Base-by-base conservation (phyloP, 2,329 filamentous ascomycete species). In the Alternaria ventricosa region DNA sequence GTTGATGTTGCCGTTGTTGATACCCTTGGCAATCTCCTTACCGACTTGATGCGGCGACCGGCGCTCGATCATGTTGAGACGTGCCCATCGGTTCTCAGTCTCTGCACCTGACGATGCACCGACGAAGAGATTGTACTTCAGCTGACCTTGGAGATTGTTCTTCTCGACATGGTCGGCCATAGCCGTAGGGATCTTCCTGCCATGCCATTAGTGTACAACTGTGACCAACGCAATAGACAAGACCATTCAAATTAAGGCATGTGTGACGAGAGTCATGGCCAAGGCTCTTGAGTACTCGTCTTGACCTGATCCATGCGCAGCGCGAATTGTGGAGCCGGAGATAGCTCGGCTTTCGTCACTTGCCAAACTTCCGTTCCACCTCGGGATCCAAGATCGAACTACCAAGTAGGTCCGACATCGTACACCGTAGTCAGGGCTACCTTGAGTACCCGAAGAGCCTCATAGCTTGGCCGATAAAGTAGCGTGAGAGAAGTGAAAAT, bases 21-120 rank as follows among this genome's bases (percentile, higher is more conserved):
- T 96, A 10, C 93, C 93, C 84, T 93, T 95, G 64, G 93, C 88
- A 69, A 97, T 97, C 63, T 92, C 87, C 84, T 96, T 97, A 77
- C 93, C 93, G 64, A 97, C 93, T 79, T 97, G 93, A 82, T 97
- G 93, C 60, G 93, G 93, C 71, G 88, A 88, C 60, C 93, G 88
- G 61, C 93, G 87, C 83, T 95, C 90, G 74, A 97, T 97, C 93
- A 97, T 97, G 82, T 97, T 90, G 67, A 95, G 84, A 5, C 84
- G 81, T n/a, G 94, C 93, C 94, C 94, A 97, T 80, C 93, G 87
- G 81, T 96, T 96, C 84, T 97, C 93, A 0, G 93, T 97, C 83
- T 96, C 93, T 18, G 93, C 91, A 41, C 93, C 93, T 15, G 92
- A 94, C 6, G 92, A 95, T n/a, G 93, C 93, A 57, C 93, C 94